These are phyloP conservation scores for Saururus chinensis DNA, from an alignment of 164 flowering plant genomes.

Conservation along the genomic window DNA sequence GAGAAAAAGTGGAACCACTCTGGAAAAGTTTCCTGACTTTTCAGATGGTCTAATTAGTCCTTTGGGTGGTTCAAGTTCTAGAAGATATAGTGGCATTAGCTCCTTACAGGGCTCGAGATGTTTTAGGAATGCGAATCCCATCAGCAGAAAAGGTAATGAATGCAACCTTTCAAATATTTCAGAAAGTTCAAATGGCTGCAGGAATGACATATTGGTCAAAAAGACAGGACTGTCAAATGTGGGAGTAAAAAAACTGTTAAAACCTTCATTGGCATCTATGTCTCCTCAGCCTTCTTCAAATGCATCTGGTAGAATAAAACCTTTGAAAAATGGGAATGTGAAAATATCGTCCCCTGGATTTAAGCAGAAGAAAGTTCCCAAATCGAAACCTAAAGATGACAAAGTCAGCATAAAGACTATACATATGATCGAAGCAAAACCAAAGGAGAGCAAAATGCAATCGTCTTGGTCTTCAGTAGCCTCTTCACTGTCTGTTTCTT, in stretches of 20 bases:
- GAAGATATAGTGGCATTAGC: background rate
- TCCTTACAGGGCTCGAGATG: background rate
- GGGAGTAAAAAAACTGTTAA: constrained; percentile 16
- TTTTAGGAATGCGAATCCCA: background rate
- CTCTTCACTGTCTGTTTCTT: constrained; percentile 6
- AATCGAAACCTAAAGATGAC: constrained; percentile 11
- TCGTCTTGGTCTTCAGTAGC: constrained; percentile 11
- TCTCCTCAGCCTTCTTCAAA: constrained; percentile 22
- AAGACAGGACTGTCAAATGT: constrained; percentile 14
- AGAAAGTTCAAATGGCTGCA: constrained; percentile 3
- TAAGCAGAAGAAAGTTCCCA: constrained; percentile 15
- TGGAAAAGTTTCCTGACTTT: background rate
- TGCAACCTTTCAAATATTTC: background rate
- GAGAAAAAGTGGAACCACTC: background rate
- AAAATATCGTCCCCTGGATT: constrained; percentile 13
- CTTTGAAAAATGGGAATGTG: constrained; percentile 11
- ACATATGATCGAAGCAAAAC: constrained; percentile 22
- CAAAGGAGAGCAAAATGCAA: constrained; percentile 7
- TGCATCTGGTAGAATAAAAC: constrained; percentile 4
- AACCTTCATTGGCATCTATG: constrained; percentile 15
- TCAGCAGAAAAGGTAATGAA: background rate
- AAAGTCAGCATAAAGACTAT: constrained; percentile 28
- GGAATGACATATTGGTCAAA: constrained; percentile 7
- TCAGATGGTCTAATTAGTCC: background rate
- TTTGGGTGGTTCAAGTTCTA: constrained; percentile 2